Percentiles rank a stretch among this genome's conserved stretches.
These are phyloP conservation scores for Nannochloropsis gaditana DNA, from an alignment of 108 stramenopile species.

Conservation along the genomic window DNA sequence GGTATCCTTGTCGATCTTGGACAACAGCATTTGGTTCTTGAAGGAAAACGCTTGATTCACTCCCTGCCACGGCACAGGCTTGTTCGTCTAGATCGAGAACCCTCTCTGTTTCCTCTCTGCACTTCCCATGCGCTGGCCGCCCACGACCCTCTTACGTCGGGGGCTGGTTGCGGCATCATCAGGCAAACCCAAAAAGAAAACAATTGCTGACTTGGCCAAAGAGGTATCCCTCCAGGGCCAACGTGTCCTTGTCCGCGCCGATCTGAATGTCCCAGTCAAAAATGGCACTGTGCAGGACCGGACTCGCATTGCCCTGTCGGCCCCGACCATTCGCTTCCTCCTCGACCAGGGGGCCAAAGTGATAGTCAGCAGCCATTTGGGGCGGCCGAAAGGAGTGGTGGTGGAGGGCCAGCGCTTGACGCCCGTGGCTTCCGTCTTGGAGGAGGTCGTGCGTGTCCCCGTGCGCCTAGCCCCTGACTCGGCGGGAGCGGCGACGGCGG, in stretches of 20 bases:
- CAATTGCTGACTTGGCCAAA: constrained; percentile 81
- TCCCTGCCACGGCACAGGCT: too few species aligned
- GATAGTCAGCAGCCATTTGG: constrained; percentile 26
- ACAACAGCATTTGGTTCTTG: too few species aligned
- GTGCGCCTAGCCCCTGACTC: constrained; percentile 66
- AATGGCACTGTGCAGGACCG: constrained; percentile 45
- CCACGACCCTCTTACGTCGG: too few species aligned
- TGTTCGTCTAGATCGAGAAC: too few species aligned
- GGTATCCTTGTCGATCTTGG: too few species aligned
- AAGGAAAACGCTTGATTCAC: too few species aligned
- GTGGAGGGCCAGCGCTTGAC: constrained; percentile 44
- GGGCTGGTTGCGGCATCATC: too few species aligned
- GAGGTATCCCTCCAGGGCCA: constrained; percentile 67
- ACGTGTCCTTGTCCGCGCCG: constrained; percentile 82
- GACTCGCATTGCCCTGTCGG: constrained; percentile 48
- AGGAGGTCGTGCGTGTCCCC: constrained; percentile 36
- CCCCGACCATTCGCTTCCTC: constrained; percentile 50
- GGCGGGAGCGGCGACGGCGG: constrained; percentile 83
- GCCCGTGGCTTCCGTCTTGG: constrained; percentile 43
- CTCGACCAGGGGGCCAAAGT: background rate
- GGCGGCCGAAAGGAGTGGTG: constrained; percentile 54
- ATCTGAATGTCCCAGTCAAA: background rate
- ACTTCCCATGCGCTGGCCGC: too few species aligned
- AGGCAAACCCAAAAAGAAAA: constrained; percentile 61
- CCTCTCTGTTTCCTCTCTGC: too few species aligned